A percentile compares a stretch with the other conserved stretches of the same genome.
Conservation (phyloP, 2,329 filamentous ascomycete genomes). For the Aspergillus sp. region DNA sequence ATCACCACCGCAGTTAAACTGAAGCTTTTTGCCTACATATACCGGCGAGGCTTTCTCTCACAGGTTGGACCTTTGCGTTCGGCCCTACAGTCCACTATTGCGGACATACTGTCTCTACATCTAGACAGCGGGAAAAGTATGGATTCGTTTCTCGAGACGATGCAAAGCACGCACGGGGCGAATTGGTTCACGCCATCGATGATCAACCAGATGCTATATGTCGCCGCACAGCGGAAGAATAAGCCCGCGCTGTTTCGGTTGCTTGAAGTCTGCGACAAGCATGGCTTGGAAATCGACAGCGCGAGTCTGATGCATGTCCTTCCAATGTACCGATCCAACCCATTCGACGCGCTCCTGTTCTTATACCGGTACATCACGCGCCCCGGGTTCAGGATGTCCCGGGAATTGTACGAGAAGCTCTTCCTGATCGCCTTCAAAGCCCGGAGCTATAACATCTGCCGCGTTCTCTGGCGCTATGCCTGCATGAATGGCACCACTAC, state of each 20-base stretch:
- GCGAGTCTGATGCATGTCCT: conserved; percentile 24
- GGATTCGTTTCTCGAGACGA: conserved; percentile 29
- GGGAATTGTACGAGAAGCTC: conserved; percentile 25
- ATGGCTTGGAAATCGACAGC: conserved; percentile 19
- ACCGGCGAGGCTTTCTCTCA: conserved; percentile 23
- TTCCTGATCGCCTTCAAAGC: conserved; percentile 35
- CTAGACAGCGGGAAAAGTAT: conserved; percentile 26
- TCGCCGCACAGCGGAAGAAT: conserved; percentile 19
- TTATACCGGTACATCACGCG: conserved; percentile 15
- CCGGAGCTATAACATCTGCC: conserved; percentile 35
- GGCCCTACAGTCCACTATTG: conserved; percentile 24
- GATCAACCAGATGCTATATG: conserved; percentile 32
- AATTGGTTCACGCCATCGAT: conserved; percentile 31
- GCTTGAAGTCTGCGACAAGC: conserved; percentile 23
- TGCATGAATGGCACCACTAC: conserved; percentile 32
- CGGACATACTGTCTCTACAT: conserved; percentile 24
- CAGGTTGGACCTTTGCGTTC: conserved; percentile 16
- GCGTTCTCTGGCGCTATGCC: conserved; percentile 42
- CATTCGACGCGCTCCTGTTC: conserved; percentile 17
- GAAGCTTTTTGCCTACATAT: conserved; percentile 24
- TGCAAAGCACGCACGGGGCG: conserved; percentile 28
- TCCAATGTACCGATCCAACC: conserved; percentile 16
- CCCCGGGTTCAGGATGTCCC: conserved; percentile 11
- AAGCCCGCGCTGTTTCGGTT: conserved; percentile 21
- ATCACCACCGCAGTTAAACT: conserved; percentile 20